A percentile compares a stretch with the other conserved stretches of the same genome.
phyloP scores from a whole-genome alignment of 2,329 filamentous ascomycete species.

The Emmonsiellopsis sp. region DNA sequence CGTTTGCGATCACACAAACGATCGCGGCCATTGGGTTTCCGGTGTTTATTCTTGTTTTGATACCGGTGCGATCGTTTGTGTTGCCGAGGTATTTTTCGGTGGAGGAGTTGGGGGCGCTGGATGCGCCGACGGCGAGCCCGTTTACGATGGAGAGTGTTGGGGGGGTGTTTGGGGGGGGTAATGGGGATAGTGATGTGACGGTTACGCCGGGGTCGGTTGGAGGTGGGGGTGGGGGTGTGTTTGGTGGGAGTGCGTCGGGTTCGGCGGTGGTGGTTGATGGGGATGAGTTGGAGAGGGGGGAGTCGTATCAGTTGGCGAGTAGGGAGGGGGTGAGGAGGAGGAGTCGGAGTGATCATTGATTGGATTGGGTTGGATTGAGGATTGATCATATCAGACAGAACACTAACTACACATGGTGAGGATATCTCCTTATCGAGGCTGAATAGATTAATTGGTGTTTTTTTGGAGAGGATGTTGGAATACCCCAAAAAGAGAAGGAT shows the following conservation, averaged over 20 bases:
- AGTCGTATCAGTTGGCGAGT: constrained; percentile 28
- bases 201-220: not conserved
- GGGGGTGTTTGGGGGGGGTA: constrained; percentile 44
- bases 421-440: too few species aligned
- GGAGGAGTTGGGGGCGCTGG: constrained; percentile 54
- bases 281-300: constrained; percentile 34
- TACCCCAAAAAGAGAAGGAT: too few species aligned
- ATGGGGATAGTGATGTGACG: constrained; percentile 19
- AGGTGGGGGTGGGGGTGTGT: not conserved
- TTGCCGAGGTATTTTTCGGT: constrained; percentile 53
- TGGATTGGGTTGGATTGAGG: constrained; percentile 1
- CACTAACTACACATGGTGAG: too few species aligned
- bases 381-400: too few species aligned
- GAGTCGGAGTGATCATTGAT: constrained; percentile 19
- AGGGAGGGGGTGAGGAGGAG: constrained; percentile 21
- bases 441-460: too few species aligned
- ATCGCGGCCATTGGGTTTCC: constrained; percentile 76
- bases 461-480: too few species aligned
- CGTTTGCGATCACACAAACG: constrained; percentile 75
- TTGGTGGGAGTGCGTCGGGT: not conserved
- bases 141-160: constrained; percentile 71
- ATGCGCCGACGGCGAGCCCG: constrained; percentile 64
- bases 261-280: constrained; percentile 22
- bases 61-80: constrained; percentile 56
- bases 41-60: constrained; percentile 60